A percentile compares a stretch with the other conserved stretches of the same genome.
phyloP scores from a whole-genome alignment of 257 asterid species.

The Fraxinus excelsior region DNA sequence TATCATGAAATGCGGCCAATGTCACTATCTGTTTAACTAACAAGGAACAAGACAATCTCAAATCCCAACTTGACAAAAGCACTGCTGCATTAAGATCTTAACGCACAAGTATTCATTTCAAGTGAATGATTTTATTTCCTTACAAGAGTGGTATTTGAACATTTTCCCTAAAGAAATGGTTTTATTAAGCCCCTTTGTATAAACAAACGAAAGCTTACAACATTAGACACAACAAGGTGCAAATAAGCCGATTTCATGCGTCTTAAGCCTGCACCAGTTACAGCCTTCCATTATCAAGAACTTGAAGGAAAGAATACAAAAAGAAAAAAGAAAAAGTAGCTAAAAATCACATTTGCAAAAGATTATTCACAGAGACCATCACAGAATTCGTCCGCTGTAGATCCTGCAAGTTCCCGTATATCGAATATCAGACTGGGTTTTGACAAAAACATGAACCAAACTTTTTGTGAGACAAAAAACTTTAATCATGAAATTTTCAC shows the following conservation, averaged over 20 bases:
- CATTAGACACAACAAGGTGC: slow-evolving; percentile 16
- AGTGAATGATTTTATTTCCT: slow-evolving; percentile 21
- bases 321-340: not conserved
- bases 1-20: too few relatives aligned
- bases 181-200: slow-evolving; percentile 23
- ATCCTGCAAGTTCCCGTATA: slow-evolving; percentile 52
- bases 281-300: slow-evolving; percentile 15
- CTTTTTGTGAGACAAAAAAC: not conserved
- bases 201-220: slow-evolving; percentile 28
- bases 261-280: slow-evolving; percentile 5
- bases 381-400: slow-evolving; percentile 69
- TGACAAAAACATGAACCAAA: not conserved
- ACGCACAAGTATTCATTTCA: slow-evolving; percentile 17
- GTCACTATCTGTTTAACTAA: too few relatives aligned
- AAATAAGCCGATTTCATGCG: slow-evolving; percentile 9
- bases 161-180: slow-evolving; percentile 19
- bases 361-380: slow-evolving; percentile 69
- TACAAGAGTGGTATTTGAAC: slow-evolving; percentile 28
- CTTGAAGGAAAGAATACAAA: slow-evolving; percentile 10
- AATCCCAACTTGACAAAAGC: not conserved
- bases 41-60: not conserved
- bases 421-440: not conserved
- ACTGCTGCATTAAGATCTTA: not conserved
- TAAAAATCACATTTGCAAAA: slow-evolving; percentile 55
- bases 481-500: not conserved